Conservation (phyloP, 345 rosid species). For the Xanthoceras sorbifolium region DNA sequence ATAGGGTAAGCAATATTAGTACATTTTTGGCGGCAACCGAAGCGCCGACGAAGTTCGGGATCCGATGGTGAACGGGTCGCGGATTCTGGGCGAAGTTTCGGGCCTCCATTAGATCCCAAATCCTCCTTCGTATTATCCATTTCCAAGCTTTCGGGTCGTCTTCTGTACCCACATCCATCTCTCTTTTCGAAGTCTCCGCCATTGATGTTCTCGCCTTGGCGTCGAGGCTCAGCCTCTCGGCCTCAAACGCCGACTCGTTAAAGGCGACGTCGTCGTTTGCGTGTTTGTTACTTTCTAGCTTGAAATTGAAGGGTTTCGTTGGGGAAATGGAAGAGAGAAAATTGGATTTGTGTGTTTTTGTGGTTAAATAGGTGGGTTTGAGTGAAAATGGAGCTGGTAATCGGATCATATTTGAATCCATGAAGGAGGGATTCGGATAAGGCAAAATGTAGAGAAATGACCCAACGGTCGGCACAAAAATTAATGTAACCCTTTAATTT, state of each 20-base stretch:
- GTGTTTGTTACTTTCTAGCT: constrained; percentile 22
- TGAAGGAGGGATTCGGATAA: constrained; percentile 5
- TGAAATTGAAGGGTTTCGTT: constrained; percentile 26
- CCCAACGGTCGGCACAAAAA: no score
- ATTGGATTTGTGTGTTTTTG: neutral
- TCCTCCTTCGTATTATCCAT: constrained; percentile 74
- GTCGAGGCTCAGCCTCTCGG: constrained; percentile 67
- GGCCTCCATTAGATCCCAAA: constrained; percentile 92
- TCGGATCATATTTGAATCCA: constrained; percentile 43
- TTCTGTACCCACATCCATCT: constrained; percentile 33
- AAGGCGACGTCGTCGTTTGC: constrained; percentile 33
- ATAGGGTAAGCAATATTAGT: no score
- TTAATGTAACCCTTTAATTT: no score
- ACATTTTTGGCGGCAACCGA: constrained; percentile 71
- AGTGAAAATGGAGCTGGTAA: constrained; percentile 37
- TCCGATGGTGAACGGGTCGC: constrained; percentile 87
- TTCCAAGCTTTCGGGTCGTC: constrained; percentile 85
- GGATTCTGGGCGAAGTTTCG: constrained; percentile 70
- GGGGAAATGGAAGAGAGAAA: constrained; percentile 9
- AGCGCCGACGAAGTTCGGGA: constrained; percentile 91
- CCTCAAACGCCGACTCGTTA: constrained; percentile 62
- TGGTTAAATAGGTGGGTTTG: constrained; percentile 11
- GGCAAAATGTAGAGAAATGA: neutral
- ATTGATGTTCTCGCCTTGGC: constrained; percentile 62
- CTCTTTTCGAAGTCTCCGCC: constrained; percentile 60